phyloP scores from a whole-genome alignment of 73 alveolate species.

The Paraurostyla sp. region DNA sequence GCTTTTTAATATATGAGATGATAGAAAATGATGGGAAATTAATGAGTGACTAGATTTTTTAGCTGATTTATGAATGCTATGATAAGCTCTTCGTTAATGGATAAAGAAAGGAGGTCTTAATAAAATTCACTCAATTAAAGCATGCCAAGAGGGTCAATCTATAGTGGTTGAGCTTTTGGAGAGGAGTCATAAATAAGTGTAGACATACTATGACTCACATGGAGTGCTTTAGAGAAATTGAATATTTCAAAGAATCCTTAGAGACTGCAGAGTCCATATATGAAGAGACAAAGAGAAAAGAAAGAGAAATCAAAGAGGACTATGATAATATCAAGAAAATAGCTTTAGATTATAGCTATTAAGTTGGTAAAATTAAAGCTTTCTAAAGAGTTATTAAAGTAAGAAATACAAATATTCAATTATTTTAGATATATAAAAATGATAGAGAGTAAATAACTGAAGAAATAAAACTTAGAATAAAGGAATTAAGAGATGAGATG shows the following conservation, averaged over 20 bases:
- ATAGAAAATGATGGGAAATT: slow-evolving; percentile 1
- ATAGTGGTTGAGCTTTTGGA: slow-evolving; percentile 18
- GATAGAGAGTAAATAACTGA: neutral
- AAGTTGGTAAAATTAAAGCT: slow-evolving; percentile 19
- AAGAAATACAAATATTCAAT: neutral
- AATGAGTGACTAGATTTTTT: neutral
- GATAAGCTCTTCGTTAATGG: neutral
- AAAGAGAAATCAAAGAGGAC: neutral
- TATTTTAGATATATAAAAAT: neutral
- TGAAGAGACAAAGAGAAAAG: neutral
- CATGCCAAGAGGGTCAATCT: neutral
- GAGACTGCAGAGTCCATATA: neutral
- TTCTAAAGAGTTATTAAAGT: neutral
- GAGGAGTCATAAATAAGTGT: slow-evolving; percentile 3
- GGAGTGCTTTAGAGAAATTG: slow-evolving; percentile 36
- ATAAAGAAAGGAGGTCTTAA: neutral
- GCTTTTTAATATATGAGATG: slow-evolving; percentile 15
- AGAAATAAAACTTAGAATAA: neutral
- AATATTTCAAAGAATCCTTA: neutral
- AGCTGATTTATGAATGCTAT: neutral
- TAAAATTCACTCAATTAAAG: neutral
- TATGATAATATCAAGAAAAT: neutral
- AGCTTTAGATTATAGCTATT: neutral
- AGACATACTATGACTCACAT: neutral
- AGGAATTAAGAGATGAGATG: neutral